phyloP scores from a whole-genome alignment of 2,329 filamentous ascomycete genomes.

The Zalaria sp. region DNA sequence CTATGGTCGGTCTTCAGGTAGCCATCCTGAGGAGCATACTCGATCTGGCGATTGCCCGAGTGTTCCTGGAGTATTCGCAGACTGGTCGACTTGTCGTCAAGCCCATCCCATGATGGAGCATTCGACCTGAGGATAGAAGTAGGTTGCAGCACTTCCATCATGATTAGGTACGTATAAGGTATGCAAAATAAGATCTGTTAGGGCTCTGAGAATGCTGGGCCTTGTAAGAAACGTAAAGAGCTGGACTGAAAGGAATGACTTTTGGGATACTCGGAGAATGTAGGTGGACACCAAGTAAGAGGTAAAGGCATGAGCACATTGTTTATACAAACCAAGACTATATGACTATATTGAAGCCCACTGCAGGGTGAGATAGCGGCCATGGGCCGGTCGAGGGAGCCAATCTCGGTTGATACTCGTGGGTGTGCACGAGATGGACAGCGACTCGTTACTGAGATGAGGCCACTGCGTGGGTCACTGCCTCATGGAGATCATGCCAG shows the following conservation, averaged over 20 bases:
- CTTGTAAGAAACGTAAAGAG: constrained; percentile 27
- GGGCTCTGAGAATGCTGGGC: constrained; percentile 26
- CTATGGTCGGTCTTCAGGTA: constrained; percentile 17
- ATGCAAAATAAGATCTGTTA: constrained; percentile 18
- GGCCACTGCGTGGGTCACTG: background rate
- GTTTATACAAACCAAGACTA: constrained; percentile 4
- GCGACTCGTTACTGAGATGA: background rate
- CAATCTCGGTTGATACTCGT: constrained; percentile 5
- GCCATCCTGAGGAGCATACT: constrained; percentile 8
- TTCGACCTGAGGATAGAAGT: constrained; percentile 29
- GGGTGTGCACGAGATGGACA: constrained; percentile 1
- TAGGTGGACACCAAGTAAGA: constrained; percentile 21
- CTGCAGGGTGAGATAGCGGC: background rate
- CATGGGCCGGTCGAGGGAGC: background rate
- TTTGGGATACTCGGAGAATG: constrained; percentile 8
- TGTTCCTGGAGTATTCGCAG: constrained; percentile 26
- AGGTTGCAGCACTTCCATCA: constrained; percentile 16
- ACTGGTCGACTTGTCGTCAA: constrained; percentile 12
- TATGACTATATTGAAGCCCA: background rate
- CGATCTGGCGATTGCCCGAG: constrained; percentile 25
- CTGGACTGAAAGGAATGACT: constrained; percentile 31
- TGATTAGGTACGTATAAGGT: constrained; percentile 11
- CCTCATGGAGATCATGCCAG: constrained; percentile 1
- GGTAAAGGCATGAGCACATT: constrained; percentile 5
- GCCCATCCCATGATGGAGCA: constrained; percentile 19